Conservation (phyloP, 176 grass and related monocot species). For the Zizania latifolia region DNA sequence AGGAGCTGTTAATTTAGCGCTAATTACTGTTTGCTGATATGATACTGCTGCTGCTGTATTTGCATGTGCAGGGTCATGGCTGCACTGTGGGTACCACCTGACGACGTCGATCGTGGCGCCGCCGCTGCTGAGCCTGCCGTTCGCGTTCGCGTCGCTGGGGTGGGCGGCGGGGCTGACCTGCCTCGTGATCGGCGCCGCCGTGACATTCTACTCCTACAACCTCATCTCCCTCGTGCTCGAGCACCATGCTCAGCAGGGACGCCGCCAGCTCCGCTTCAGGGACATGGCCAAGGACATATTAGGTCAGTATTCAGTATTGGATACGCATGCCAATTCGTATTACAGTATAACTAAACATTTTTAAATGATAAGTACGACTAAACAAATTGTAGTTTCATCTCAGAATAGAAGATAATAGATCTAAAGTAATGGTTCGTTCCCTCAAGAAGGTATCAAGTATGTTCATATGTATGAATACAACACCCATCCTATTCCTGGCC, state of each 20-base stretch:
- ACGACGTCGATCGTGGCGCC: slow-evolving; percentile 89
- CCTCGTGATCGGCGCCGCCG: slow-evolving; percentile 50
- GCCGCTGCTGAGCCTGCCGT: slow-evolving; percentile 83
- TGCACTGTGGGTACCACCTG: slow-evolving; percentile 91
- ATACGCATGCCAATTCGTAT: too few species aligned
- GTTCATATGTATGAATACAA: too few species aligned
- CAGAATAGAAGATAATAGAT: too few species aligned
- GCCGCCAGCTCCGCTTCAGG: slow-evolving; percentile 80
- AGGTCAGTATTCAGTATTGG: too few species aligned
- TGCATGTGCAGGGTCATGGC: slow-evolving; percentile 66
- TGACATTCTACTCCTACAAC: slow-evolving; percentile 99
- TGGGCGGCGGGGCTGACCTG: slow-evolving; percentile 58
- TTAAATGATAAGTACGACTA: too few species aligned
- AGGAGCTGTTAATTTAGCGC: too few species aligned
- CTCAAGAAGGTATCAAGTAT: too few species aligned
- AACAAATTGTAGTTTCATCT: too few species aligned
- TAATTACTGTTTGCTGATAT: not conserved
- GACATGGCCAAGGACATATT: slow-evolving; percentile 88
- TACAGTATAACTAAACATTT: too few species aligned
- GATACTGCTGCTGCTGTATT: not conserved
- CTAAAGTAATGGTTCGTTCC: too few species aligned
- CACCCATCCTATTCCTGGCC: too few species aligned
- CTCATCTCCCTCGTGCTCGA: slow-evolving; percentile 87
- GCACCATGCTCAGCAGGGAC: slow-evolving; percentile 81
- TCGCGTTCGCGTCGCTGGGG: slow-evolving; percentile 69